Percentiles rank a stretch among this genome's conserved stretches.
These are phyloP conservation scores for Trichoderma asperellum DNA, from an alignment of 2,329 filamentous ascomycete species.

Conservation along the genomic window DNA sequence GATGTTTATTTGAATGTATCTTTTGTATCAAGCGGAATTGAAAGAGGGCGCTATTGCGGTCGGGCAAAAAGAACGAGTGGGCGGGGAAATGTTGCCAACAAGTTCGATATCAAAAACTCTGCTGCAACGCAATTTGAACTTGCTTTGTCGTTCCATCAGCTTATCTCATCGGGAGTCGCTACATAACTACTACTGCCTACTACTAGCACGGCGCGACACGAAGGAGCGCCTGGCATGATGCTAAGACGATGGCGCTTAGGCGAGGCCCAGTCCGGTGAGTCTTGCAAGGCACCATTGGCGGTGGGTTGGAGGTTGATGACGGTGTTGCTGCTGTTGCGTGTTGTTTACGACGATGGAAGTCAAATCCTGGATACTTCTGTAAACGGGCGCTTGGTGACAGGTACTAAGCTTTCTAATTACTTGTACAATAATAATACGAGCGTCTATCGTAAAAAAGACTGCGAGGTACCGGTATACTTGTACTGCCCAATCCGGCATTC, in stretches of 20 bases:
- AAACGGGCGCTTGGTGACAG: not conserved
- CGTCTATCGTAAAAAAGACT: not conserved
- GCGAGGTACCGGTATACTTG: not conserved
- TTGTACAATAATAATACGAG: not conserved
- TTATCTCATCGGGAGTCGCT: not conserved
- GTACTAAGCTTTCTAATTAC: no score
- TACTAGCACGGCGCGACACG: not conserved
- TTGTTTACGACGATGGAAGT: not conserved
- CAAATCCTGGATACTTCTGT: not conserved
- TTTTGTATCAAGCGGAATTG: not conserved
- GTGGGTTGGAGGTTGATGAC: not conserved
- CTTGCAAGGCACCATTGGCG: not conserved
- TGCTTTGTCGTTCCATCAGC: not conserved
- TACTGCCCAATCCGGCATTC: not conserved
- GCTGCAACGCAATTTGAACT: no score
- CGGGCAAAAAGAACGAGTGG: not conserved
- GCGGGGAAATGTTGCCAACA: not conserved
- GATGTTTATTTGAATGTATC: not conserved
- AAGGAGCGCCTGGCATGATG: not conserved
- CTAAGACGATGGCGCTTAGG: not conserved
- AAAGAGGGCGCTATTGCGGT: not conserved
- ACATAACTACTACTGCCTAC: no score
- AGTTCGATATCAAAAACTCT: not conserved
- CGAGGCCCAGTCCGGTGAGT: not conserved
- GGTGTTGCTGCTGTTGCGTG: not conserved